These are phyloP conservation scores for Diphasiastrum complanatum DNA, from an alignment of 83 land plant species.

Conservation along the genomic window DNA sequence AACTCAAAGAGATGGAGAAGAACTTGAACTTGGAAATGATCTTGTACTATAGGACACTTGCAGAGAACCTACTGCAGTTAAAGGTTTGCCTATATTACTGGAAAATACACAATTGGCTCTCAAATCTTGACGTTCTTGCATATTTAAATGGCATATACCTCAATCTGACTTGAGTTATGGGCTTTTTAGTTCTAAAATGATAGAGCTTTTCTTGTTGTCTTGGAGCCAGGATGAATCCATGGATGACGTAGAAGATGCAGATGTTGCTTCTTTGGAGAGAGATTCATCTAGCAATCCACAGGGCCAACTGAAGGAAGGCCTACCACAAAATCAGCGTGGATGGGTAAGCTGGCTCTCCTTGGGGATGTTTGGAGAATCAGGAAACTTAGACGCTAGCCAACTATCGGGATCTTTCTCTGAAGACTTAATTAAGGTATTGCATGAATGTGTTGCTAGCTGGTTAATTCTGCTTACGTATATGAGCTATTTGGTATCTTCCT, in stretches of 20 bases:
- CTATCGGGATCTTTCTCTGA: slow-evolving; percentile 86
- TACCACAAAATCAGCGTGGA: slow-evolving; percentile 49
- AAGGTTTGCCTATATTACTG: no score
- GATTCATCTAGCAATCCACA: no score
- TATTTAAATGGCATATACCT: no score
- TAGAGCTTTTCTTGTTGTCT: no score
- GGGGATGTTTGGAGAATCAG: slow-evolving; percentile 95
- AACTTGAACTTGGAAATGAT: slow-evolving; percentile 86
- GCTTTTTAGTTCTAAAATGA: no score
- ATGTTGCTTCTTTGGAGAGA: no score
- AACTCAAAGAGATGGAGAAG: slow-evolving; percentile 75
- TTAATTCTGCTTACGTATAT: no score
- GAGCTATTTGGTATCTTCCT: no score
- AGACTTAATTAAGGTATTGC: slow-evolving; percentile 77
- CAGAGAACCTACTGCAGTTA: slow-evolving; percentile 62
- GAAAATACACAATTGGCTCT: no score
- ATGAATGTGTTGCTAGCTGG: no score
- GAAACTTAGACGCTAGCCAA: slow-evolving; percentile 55
- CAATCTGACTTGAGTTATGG: no score
- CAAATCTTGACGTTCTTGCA: no score
- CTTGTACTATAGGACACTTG: slow-evolving; percentile 59
- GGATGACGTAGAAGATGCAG: slow-evolving; percentile 8
- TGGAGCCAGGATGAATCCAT: slow-evolving; percentile 13
- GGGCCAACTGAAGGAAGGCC: slow-evolving; percentile 33
- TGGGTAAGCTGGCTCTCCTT: slow-evolving; percentile 89